Conservation (phyloP, 192 early-diverging fungal species). For the Rhizophagus clarus region DNA sequence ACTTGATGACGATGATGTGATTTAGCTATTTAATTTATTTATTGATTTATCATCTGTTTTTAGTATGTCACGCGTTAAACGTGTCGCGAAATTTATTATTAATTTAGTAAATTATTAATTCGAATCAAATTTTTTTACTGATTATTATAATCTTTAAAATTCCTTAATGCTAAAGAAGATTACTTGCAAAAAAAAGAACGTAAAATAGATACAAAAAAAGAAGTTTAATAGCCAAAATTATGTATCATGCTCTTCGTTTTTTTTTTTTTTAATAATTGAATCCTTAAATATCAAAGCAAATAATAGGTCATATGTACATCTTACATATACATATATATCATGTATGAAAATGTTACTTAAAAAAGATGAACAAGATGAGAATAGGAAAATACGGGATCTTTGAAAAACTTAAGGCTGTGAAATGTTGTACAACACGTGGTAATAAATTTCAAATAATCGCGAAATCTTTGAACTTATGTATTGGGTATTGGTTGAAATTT, state of each 20-base stretch:
- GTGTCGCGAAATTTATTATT: no score
- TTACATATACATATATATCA: background rate
- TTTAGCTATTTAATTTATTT: no score
- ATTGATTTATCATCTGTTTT: no score
- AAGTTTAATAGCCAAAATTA: background rate
- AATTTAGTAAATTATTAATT: no score
- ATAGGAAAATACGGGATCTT: background rate
- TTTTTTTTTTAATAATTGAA: conserved; percentile 5
- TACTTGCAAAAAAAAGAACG: no score
- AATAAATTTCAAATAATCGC: background rate
- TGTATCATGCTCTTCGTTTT: background rate
- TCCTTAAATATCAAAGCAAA: background rate
- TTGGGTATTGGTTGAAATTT: no score
- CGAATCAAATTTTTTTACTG: no score
- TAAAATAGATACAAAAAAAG: background rate
- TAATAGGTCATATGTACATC: background rate
- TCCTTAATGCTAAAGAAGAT: no score
- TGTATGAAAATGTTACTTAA: background rate
- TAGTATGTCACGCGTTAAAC: no score
- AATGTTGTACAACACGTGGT: conserved; percentile 26
- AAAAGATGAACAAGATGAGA: background rate
- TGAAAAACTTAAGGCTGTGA: background rate
- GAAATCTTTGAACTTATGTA: background rate
- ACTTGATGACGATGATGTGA: background rate
- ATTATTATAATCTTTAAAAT: no score